These are phyloP conservation scores for Paramecium sexaurelia DNA, from an alignment of 73 alveolate genomes.

Conservation along the genomic window DNA sequence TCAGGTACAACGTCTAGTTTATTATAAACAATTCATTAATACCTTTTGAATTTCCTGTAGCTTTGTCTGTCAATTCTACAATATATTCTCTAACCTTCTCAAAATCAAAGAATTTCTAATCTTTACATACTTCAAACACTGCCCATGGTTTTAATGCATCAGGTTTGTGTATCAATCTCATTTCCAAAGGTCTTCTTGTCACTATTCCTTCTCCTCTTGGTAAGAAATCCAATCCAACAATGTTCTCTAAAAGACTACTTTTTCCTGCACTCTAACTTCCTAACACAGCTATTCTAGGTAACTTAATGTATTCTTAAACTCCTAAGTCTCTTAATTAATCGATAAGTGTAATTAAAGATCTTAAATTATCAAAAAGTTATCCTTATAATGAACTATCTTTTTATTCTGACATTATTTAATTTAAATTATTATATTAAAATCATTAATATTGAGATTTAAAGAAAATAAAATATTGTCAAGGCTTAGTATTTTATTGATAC, in stretches of 20 bases:
- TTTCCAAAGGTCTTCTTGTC: conserved; percentile 90
- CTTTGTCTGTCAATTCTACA: conserved; percentile 81
- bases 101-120: conserved; percentile 94
- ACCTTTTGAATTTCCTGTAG: conserved; percentile 90
- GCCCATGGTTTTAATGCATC: conserved; percentile 93
- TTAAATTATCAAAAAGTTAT: conserved; percentile 57
- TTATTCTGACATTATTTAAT: conserved; percentile 37
- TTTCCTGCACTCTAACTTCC: conserved; percentile 80
- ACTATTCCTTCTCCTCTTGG: conserved; percentile 97
- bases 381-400: conserved; percentile 21
- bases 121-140: conserved; percentile 88
- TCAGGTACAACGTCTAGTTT: conserved; percentile 58
- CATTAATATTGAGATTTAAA: not conserved
- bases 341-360: conserved; percentile 67
- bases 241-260: conserved; percentile 95
- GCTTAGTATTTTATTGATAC: not conserved
- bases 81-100: conserved; percentile 86
- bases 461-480: not conserved
- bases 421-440: not conserved
- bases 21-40: conserved; percentile 61
- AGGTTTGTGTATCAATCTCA: conserved; percentile 80
- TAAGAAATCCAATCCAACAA: conserved; percentile 98
- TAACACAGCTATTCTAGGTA: conserved; percentile 90
- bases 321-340: conserved; percentile 99
- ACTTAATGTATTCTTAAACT: conserved; percentile 92